Conservation (phyloP, 371 early-diverging fungal genomes). For the Mortierella sp. region DNA sequence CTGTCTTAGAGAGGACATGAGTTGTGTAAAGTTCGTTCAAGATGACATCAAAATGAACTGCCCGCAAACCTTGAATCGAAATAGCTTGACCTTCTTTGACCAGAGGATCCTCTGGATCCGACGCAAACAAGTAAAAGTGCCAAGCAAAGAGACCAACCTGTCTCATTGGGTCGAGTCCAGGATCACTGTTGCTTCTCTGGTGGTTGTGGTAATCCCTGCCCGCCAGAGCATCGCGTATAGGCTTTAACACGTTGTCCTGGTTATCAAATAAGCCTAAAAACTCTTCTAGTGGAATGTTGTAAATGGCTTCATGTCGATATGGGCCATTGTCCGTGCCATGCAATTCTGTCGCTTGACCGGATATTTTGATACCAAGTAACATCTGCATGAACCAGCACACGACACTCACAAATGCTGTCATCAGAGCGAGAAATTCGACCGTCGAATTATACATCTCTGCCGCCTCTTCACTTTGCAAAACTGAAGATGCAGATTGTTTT, state of each 20-base stretch:
- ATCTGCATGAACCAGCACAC: conserved; percentile 47
- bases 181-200: background rate
- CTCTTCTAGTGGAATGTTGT: background rate
- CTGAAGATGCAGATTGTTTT: background rate
- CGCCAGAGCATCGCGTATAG: conserved; percentile 33
- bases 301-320: background rate
- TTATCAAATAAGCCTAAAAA: conserved; percentile 39
- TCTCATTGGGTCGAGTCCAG: conserved; percentile 9
- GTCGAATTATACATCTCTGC: conserved; percentile 37
- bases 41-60: conserved; percentile 38
- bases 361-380: background rate
- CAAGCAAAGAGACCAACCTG: conserved; percentile 42
- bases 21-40: conserved; percentile 64
- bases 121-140: conserved; percentile 35
- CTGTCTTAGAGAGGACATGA: conserved; percentile 63
- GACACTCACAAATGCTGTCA: conserved; percentile 53
- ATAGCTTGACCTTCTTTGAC: conserved; percentile 12
- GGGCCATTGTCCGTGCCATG: background rate
- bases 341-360: background rate
- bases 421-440: conserved; percentile 41
- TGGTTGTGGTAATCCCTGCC: background rate
- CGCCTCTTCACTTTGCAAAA: background rate
- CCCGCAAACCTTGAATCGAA: background rate
- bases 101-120: conserved; percentile 21
- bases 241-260: conserved; percentile 42